phyloP scores from a whole-genome alignment of 345 rosid genomes.

The Populus ilicifolia region DNA sequence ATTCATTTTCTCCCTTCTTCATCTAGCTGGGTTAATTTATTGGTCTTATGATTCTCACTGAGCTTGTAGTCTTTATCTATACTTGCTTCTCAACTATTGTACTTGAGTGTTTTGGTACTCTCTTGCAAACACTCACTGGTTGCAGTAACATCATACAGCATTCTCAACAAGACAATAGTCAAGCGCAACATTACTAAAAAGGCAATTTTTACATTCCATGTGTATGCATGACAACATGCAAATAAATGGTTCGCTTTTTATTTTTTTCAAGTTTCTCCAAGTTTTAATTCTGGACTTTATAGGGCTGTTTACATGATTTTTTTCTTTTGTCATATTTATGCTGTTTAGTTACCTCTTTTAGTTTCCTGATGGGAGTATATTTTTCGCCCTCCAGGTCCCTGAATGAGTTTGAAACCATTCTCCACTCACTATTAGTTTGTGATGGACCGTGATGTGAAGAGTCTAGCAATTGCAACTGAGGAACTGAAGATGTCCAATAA shows the following conservation, averaged over 20 bases:
- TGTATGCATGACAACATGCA: not conserved
- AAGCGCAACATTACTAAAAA: not conserved
- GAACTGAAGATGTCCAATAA: not conserved
- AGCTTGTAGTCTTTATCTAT: not conserved
- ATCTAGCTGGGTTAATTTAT: not conserved
- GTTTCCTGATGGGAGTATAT: too few relatives aligned
- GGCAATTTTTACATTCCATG: not conserved
- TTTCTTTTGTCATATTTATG: too few relatives aligned
- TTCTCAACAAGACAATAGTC: not conserved
- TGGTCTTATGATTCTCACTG: not conserved
- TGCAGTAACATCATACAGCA: not conserved
- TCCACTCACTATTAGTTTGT: too few relatives aligned
- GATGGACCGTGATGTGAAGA: not conserved
- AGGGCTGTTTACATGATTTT: too few relatives aligned
- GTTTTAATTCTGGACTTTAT: too few relatives aligned
- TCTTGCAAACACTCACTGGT: not conserved
- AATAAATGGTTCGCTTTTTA: not conserved
- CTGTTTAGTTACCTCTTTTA: too few relatives aligned
- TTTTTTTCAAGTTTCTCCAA: too few relatives aligned
- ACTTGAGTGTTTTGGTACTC: not conserved
- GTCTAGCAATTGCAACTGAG: not conserved
- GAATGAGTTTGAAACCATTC: not conserved
- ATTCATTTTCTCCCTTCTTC: not conserved
- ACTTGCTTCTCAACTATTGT: not conserved
- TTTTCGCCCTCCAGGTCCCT: not conserved